phyloP scores from a whole-genome alignment of 2,329 filamentous ascomycete genomes.

The Fusarium piperis region DNA sequence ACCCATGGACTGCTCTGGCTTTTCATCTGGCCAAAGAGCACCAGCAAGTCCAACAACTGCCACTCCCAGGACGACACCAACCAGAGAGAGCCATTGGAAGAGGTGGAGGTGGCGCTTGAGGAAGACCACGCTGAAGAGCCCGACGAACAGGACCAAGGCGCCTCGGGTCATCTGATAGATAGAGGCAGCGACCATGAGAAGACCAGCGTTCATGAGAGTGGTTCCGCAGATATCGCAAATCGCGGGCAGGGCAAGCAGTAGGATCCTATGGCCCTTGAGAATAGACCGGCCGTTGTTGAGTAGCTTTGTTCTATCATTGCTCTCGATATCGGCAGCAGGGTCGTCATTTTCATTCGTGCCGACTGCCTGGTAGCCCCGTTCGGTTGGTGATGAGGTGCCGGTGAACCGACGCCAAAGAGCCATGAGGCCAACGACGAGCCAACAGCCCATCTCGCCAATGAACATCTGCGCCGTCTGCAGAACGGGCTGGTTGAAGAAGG shows the following conservation, averaged over 20 bases:
- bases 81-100: slow-evolving; percentile 93
- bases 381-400: slow-evolving; percentile 53
- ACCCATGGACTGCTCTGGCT: slow-evolving; percentile 52
- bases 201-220: slow-evolving; percentile 95
- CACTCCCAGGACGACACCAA: slow-evolving; percentile 88
- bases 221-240: slow-evolving; percentile 95
- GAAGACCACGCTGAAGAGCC: slow-evolving; percentile 93
- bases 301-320: slow-evolving; percentile 43
- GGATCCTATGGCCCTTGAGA: slow-evolving; percentile 75
- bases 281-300: slow-evolving; percentile 67
- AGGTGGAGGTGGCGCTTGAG: slow-evolving; percentile 79
- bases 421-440: slow-evolving; percentile 83
- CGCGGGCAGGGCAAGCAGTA: slow-evolving; percentile 84
- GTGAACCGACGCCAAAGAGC: slow-evolving; percentile 70
- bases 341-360: slow-evolving; percentile 58
- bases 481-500: slow-evolving; percentile 91
- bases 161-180: slow-evolving; percentile 99
- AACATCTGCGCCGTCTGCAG: slow-evolving; percentile 99
- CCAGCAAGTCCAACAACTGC: slow-evolving; percentile 90
- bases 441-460: slow-evolving; percentile 93
- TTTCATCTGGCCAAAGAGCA: slow-evolving; percentile 77
- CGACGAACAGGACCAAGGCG: slow-evolving; percentile 93
- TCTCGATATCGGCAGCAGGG: slow-evolving; percentile 54
- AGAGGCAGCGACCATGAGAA: slow-evolving; percentile 92
- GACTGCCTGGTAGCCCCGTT: slow-evolving; percentile 74